Percentiles rank a stretch among this genome's conserved stretches.
phyloP scores from a whole-genome alignment of 2,329 filamentous ascomycete species.

The Beauveria bassiana region DNA sequence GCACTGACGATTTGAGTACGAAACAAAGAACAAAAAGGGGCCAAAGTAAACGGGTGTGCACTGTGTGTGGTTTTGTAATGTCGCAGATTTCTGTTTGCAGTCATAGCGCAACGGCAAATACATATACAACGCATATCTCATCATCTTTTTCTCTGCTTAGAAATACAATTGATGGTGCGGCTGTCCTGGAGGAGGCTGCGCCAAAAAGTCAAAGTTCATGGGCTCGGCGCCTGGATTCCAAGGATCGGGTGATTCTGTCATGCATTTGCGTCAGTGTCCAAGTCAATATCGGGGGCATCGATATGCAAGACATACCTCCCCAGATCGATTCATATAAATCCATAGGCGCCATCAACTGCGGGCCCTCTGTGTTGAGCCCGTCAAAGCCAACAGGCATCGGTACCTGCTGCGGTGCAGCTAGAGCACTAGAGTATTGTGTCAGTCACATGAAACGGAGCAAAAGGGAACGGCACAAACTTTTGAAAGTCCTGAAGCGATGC shows the following conservation, averaged over 20 bases:
- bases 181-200: conserved; percentile 51
- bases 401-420: conserved; percentile 32
- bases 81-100: not conserved
- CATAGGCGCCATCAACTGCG: conserved; percentile 57
- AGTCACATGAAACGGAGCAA: conserved; percentile 14
- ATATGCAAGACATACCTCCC: conserved; percentile 44
- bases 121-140: not conserved
- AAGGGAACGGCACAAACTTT: conserved; percentile 23
- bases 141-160: conserved; percentile 19
- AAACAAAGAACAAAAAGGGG: not conserved
- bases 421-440: conserved; percentile 15
- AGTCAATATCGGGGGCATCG: not conserved
- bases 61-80: not conserved
- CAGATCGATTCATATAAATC: conserved; percentile 62
- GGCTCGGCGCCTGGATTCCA: conserved; percentile 49
- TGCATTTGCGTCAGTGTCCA: not conserved
- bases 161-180: conserved; percentile 53
- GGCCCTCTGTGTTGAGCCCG: conserved; percentile 48
- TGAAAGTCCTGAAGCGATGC: conserved; percentile 38
- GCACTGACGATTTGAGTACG: conserved; percentile 38
- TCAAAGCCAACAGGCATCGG: conserved; percentile 31
- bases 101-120: not conserved
- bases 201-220: conserved; percentile 54
- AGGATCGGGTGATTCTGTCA: conserved; percentile 48
- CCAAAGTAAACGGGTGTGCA: not conserved